Percentiles rank a stretch among this genome's conserved stretches.
Conservation (phyloP, 2,329 filamentous ascomycete genomes). For the Verticillium dahliae region DNA sequence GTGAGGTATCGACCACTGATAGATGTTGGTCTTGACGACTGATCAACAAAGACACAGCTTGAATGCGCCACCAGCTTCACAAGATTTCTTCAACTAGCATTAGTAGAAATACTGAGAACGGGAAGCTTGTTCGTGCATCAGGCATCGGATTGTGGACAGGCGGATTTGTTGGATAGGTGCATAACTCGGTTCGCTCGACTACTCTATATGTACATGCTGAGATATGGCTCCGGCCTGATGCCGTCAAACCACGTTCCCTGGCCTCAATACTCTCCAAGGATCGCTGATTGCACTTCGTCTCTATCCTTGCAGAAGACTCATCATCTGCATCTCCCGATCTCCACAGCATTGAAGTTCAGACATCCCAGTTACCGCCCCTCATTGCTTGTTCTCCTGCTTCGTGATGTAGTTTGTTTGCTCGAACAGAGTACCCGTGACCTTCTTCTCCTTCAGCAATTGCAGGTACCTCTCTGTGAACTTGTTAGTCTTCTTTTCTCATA, state of each 20-base stretch:
- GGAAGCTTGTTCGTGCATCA: background rate
- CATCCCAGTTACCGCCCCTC: background rate
- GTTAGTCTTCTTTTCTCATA: background rate
- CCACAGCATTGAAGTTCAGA: background rate
- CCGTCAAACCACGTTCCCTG: background rate
- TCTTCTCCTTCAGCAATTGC: slow-evolving; percentile 67
- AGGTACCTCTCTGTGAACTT: slow-evolving; percentile 63
- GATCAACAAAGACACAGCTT: too few relatives aligned
- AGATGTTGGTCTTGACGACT: background rate
- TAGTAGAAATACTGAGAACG: too few relatives aligned
- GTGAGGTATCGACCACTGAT: background rate
- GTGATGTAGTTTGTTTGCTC: slow-evolving; percentile 70
- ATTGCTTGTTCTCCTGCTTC: slow-evolving; percentile 36
- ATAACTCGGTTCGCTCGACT: background rate
- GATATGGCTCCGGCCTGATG: background rate
- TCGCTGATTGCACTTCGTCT: background rate
- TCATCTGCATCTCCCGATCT: background rate
- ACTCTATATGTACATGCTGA: background rate
- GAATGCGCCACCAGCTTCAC: too few relatives aligned
- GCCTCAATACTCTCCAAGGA: background rate
- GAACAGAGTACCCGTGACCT: slow-evolving; percentile 73
- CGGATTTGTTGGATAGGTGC: background rate
- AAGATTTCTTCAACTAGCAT: too few relatives aligned
- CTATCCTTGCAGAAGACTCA: background rate
- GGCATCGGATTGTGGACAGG: background rate